These are phyloP conservation scores for Begonia loranthoides DNA, from an alignment of 306 rosid species.

Conservation along the genomic window DNA sequence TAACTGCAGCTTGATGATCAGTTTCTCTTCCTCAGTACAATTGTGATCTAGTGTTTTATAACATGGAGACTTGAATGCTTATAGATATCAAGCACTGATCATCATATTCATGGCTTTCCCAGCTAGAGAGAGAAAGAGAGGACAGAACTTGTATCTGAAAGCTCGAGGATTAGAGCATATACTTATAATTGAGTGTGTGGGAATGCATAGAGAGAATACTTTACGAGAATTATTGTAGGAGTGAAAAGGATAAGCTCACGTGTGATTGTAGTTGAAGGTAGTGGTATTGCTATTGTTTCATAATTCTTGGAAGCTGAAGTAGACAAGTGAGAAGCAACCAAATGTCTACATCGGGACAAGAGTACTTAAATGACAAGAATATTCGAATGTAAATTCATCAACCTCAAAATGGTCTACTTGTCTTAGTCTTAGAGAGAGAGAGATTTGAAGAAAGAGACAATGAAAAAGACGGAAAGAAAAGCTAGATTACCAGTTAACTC, in stretches of 20 bases:
- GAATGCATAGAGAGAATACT: not conserved
- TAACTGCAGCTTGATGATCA: conserved; percentile 15
- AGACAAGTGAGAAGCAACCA: not conserved
- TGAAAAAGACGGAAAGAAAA: too few relatives aligned
- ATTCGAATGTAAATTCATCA: not conserved
- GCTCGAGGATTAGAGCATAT: not conserved
- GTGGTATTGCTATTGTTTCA: not conserved
- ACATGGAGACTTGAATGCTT: too few relatives aligned
- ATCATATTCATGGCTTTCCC: not conserved
- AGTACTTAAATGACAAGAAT: not conserved
- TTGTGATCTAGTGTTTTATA: too few relatives aligned
- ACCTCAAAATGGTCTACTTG: not conserved
- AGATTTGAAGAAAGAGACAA: too few relatives aligned
- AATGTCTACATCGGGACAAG: not conserved
- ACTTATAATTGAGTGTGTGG: not conserved
- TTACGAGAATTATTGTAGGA: too few relatives aligned
- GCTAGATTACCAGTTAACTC: too few relatives aligned
- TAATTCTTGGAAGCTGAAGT: not conserved
- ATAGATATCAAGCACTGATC: too few relatives aligned
- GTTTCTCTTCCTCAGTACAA: not conserved
- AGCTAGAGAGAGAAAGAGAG: not conserved
- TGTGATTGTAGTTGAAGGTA: not conserved
- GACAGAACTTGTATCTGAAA: not conserved
- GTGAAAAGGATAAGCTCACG: not conserved
- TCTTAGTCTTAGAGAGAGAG: not conserved